These are phyloP conservation scores for Monosporascus ibericus DNA, from an alignment of 2,329 filamentous ascomycete species.

Conservation along the genomic window DNA sequence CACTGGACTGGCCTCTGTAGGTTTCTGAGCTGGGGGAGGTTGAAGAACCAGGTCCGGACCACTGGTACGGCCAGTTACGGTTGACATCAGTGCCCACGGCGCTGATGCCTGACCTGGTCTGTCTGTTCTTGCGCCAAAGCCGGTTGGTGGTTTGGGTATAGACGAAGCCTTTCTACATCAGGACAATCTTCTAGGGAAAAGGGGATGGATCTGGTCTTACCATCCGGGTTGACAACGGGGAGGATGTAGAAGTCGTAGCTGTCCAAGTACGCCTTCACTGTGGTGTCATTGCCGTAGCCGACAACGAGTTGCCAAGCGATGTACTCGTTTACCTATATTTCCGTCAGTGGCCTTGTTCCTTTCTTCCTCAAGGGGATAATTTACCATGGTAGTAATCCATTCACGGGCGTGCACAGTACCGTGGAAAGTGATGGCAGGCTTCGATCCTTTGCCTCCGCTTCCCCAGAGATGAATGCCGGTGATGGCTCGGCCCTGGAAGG, in stretches of 20 bases:
- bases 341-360: not conserved
- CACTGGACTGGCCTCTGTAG: slow-evolving; percentile 33
- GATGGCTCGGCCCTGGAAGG: slow-evolving; percentile 44
- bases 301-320: slow-evolving; percentile 40
- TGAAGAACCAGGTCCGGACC: slow-evolving; percentile 37
- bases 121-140: slow-evolving; percentile 49
- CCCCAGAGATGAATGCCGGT: slow-evolving; percentile 54
- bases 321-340: slow-evolving; percentile 36
- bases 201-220: slow-evolving; percentile 18
- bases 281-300: slow-evolving; percentile 33
- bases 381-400: slow-evolving; percentile 51
- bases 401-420: slow-evolving; percentile 48
- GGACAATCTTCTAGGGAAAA: not conserved
- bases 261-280: slow-evolving; percentile 40
- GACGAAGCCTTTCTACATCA: slow-evolving; percentile 35
- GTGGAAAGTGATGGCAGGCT: slow-evolving; percentile 45
- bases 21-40: slow-evolving; percentile 39
- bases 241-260: slow-evolving; percentile 55
- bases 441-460: slow-evolving; percentile 34
- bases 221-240: slow-evolving; percentile 47
- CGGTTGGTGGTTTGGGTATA: slow-evolving; percentile 44
- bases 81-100: slow-evolving; percentile 47
- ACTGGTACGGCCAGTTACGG: slow-evolving; percentile 46
- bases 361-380: slow-evolving; percentile 35
- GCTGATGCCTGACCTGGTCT: slow-evolving; percentile 29